Percentiles rank a stretch among this genome's conserved stretches.
phyloP scores from a whole-genome alignment of 2,329 filamentous ascomycete species.

The Colletotrichum cordylinicola region DNA sequence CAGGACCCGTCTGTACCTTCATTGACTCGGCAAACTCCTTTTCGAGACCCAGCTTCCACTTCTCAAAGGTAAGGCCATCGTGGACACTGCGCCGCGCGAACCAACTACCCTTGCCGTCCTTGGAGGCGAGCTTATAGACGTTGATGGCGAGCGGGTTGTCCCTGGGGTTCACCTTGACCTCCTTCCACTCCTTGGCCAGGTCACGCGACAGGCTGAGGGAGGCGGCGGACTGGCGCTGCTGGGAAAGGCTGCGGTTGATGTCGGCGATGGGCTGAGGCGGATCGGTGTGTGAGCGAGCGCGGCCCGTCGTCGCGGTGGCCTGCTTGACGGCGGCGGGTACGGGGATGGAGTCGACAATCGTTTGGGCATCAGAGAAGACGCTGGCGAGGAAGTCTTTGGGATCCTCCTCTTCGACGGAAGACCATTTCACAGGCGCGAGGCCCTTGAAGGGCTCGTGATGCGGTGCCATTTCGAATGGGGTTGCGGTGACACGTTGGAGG shows the following conservation, averaged over 20 bases:
- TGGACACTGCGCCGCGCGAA: constrained; percentile 88
- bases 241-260: constrained; percentile 51
- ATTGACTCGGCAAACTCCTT: constrained; percentile 82
- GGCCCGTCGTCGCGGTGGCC: constrained; percentile 43
- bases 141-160: constrained; percentile 79
- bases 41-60: constrained; percentile 79
- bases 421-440: constrained; percentile 62
- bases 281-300: constrained; percentile 62
- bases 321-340: constrained; percentile 32
- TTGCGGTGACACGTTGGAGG: not conserved
- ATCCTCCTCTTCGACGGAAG: constrained; percentile 48
- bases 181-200: constrained; percentile 87
- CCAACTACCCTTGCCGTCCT: constrained; percentile 87
- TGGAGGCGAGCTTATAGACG: constrained; percentile 80
- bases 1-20: constrained; percentile 71
- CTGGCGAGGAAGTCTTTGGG: constrained; percentile 59
- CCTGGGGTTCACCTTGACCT: constrained; percentile 72
- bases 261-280: constrained; percentile 57
- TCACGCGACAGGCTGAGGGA: constrained; percentile 53
- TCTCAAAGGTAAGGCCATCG: constrained; percentile 75
- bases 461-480: constrained; percentile 49
- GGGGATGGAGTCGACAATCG: constrained; percentile 80
- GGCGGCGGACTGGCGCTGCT: constrained; percentile 45
- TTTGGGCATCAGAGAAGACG: constrained; percentile 71
- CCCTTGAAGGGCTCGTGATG: constrained; percentile 65